Evolutionary conservation across 495 filamentous ascomycete species (phyloP), one percentile per base, ranked within the genome.

Genomic region (Lepidopterella palustris): DNA sequence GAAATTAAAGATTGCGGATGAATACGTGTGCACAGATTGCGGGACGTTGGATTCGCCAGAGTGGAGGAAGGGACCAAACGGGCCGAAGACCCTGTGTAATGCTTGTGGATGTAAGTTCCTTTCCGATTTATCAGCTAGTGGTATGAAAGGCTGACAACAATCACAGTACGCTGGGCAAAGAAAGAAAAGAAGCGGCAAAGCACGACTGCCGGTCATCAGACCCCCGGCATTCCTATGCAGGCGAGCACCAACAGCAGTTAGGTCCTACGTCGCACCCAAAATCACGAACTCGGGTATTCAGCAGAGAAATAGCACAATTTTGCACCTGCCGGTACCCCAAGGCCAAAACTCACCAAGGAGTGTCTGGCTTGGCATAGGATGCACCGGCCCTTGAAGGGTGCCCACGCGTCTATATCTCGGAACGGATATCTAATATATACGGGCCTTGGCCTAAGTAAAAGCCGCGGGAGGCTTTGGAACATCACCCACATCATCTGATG

Each of bases 21-120:
- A 97, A 76, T 96, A 97, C 71, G 88, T 95, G 29, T 98, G 93
- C 72, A 89, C 88, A 11, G 93, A 97, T 72, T 98, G 93, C 75
- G 93, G 92, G 73, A 72, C 69, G 31, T 55, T 74, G 1, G 93
- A 97, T 65, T 95, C 89, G 15, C 93, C 93, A 0, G 93, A 98
- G 76, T 98, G 93, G 93, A 80, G 93, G 57, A 97, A 96, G 69
- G 93, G 93, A 0, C 93, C 93, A 0, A 86, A 81, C 55, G 93
- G 93, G 5, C 93, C 93, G 3, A 97, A 98, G 75, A 97, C 92
- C 1, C 76, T 98, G 45, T 98, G 93, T 74, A 98, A 98, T 77
- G 93, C 93, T 23, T 98, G 93, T 74, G 93, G 93, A 59, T 81
- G 91, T 74, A 74, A 74, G 82, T 80, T 45, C 15, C 58, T 50